Evolutionary conservation across 2,329 filamentous ascomycete species (phyloP).

Genomic region (Pseudocercospora cruenta): DNA sequence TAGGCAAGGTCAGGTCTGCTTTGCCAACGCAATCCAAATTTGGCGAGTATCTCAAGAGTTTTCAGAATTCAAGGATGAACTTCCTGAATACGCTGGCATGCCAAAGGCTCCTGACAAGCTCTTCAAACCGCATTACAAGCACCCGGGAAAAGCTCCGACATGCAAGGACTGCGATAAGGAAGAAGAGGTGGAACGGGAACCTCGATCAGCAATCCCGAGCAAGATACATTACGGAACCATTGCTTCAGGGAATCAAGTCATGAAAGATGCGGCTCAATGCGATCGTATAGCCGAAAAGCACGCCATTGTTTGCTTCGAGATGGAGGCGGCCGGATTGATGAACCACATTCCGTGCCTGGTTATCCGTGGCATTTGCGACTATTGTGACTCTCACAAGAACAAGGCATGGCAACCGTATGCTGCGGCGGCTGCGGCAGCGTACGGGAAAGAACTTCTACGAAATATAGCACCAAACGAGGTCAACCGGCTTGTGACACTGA

Average conservation of each 20-base stretch:
- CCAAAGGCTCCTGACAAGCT: too few species aligned
- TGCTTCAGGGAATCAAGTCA: constrained; percentile 31
- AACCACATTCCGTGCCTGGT: constrained; percentile 23
- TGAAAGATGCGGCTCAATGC: constrained; percentile 27
- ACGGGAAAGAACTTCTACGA: constrained; percentile 24
- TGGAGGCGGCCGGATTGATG: constrained; percentile 34
- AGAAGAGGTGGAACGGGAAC: not conserved
- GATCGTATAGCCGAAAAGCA: constrained; percentile 17
- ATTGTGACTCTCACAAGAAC: constrained; percentile 31
- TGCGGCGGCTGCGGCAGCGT: constrained; percentile 27
- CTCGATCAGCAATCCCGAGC: not conserved
- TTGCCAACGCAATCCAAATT: not conserved
- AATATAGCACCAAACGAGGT: not conserved
- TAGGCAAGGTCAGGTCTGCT: not conserved
- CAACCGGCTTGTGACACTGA: not conserved
- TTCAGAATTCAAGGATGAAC: too few species aligned
- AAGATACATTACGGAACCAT: constrained; percentile 32
- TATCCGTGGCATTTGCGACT: constrained; percentile 30
- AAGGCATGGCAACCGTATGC: constrained; percentile 30
- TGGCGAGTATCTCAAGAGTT: not conserved
- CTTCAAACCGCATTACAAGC: too few species aligned
- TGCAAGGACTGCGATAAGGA: not conserved
- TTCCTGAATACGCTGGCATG: too few species aligned
- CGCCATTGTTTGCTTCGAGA: constrained; percentile 32
- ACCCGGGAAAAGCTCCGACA: not conserved